Evolutionary conservation across 139 green algal species (phyloP).

Genomic region (Tetraselmis striata): DNA sequence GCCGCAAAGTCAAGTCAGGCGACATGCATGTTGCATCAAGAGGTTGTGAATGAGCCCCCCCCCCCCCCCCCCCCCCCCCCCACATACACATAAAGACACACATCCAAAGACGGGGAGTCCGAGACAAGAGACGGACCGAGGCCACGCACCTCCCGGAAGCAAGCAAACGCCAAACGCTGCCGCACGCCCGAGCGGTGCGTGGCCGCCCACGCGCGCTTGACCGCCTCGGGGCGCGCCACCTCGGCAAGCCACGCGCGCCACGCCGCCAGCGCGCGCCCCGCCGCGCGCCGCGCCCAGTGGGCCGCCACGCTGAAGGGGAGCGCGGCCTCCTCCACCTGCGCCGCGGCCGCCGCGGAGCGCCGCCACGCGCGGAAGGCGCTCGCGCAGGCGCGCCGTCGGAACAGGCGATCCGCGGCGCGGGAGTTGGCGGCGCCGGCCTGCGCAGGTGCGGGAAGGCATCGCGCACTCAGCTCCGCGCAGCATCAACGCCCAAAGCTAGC

Average conservation of each 20-base stretch:
- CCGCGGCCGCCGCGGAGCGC: no score
- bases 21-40: no score
- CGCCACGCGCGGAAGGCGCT: not conserved
- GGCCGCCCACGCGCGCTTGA: not conserved
- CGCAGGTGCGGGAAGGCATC: no score
- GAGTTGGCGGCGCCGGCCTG: not conserved
- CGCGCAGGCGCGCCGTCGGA: not conserved
- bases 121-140: no score
- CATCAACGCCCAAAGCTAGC: no score
- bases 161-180: not conserved
- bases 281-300: not conserved
- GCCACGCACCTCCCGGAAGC: no score
- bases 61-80: no score
- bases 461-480: no score
- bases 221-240: not conserved
- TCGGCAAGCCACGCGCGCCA: not conserved
- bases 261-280: not conserved
- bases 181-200: not conserved
- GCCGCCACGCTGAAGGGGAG: not conserved
- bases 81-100: no score
- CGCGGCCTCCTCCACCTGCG: not conserved
- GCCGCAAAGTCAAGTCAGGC: no score
- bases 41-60: no score
- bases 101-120: no score
- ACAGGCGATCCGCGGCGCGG: not conserved